Evolutionary conservation across 139 green algal genomes (phyloP).

Genomic region (Penium margaritaceum): DNA sequence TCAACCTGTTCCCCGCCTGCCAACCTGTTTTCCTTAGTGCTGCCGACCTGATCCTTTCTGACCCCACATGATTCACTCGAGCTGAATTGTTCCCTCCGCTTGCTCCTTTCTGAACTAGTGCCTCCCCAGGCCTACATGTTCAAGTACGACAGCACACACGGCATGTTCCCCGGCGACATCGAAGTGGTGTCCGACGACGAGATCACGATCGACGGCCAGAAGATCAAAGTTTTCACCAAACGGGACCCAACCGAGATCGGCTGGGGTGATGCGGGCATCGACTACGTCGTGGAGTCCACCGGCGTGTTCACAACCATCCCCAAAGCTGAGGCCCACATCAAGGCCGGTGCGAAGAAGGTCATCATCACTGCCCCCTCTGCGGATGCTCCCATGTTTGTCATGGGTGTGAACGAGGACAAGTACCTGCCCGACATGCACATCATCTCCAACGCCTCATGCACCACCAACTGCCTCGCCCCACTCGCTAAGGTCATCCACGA

Average conservation of each 20-base stretch:
- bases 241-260: slow-evolving; percentile 75
- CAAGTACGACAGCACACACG: slow-evolving; percentile 44
- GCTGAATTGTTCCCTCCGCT: too few relatives aligned
- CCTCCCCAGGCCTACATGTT: slow-evolving; percentile 46
- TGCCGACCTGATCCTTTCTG: too few relatives aligned
- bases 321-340: slow-evolving; percentile 39
- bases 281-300: slow-evolving; percentile 86
- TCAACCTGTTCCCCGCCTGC: too few relatives aligned
- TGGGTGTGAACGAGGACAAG: slow-evolving; percentile 85
- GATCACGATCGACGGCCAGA: slow-evolving; percentile 26
- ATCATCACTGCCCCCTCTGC: slow-evolving; percentile 82
- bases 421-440: slow-evolving; percentile 63
- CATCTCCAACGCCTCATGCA: slow-evolving; percentile 78
- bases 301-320: slow-evolving; percentile 55
- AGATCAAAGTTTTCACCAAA: slow-evolving; percentile 23
- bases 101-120: not conserved
- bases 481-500: slow-evolving; percentile 69
- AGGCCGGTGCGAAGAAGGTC: slow-evolving; percentile 86
- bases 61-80: too few relatives aligned
- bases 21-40: too few relatives aligned
- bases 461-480: slow-evolving; percentile 93
- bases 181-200: slow-evolving; percentile 21
- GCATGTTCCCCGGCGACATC: slow-evolving; percentile 29
- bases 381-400: slow-evolving; percentile 86
- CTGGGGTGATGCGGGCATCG: slow-evolving; percentile 70